Conservation (phyloP, 2,329 filamentous ascomycete species). For the Blastomyces gilchristii region DNA sequence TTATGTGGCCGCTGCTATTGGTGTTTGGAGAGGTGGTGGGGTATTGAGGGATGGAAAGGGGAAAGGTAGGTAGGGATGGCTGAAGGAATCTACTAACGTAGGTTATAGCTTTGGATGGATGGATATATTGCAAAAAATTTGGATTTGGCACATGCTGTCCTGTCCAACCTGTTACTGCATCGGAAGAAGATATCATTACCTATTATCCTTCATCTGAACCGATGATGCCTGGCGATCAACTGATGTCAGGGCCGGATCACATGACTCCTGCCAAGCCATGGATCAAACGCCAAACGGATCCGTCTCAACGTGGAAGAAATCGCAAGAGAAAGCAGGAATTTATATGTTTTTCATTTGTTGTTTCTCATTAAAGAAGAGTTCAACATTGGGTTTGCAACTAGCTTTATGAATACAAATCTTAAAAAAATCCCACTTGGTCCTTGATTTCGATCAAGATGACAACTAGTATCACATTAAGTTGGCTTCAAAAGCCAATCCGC, state of each 20-base stretch:
- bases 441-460: neutral
- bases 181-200: too few species aligned
- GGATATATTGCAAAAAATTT: neutral
- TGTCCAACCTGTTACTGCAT: neutral
- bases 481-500: too few species aligned
- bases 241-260: neutral
- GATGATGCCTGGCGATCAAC: neutral
- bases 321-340: neutral
- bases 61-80: neutral
- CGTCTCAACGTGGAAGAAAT: neutral
- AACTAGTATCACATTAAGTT: neutral
- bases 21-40: neutral
- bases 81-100: neutral
- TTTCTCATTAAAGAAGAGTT: neutral
- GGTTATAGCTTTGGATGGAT: neutral
- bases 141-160: neutral
- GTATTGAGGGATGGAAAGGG: neutral
- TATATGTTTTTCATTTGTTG: neutral
- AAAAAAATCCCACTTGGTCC: neutral
- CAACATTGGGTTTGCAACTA: neutral
- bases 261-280: neutral
- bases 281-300: neutral
- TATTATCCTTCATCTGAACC: neutral
- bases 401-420: neutral
- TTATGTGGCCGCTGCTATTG: neutral